A percentile compares a stretch with the other conserved stretches of the same genome.
Evolutionary conservation across 2,329 filamentous ascomycete species (phyloP).

Genomic region (Helminthosporium solani): DNA sequence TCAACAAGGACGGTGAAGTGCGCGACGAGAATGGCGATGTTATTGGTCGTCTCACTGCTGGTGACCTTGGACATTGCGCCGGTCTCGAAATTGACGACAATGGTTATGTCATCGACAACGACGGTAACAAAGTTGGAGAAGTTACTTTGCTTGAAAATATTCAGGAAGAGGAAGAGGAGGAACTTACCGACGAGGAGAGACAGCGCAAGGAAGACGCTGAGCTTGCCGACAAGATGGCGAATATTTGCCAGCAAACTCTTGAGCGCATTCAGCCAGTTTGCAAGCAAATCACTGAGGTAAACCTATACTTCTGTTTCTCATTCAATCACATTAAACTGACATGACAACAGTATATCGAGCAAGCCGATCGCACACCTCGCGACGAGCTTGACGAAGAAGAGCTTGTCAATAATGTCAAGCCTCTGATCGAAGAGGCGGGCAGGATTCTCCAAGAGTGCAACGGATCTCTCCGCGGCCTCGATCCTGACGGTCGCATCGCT

Average conservation of each 20-base stretch:
- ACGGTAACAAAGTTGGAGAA: slow-evolving; percentile 65
- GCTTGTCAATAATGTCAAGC: slow-evolving; percentile 81
- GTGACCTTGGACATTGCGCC: slow-evolving; percentile 54
- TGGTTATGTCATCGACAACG: slow-evolving; percentile 54
- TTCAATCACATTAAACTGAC: slow-evolving; percentile 24
- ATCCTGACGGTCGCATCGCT: slow-evolving; percentile 84
- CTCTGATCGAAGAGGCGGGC: slow-evolving; percentile 82
- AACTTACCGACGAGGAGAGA: slow-evolving; percentile 49
- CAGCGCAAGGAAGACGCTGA: slow-evolving; percentile 65
- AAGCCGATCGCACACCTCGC: slow-evolving; percentile 75
- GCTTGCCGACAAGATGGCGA: slow-evolving; percentile 73
- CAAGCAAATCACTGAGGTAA: slow-evolving; percentile 79
- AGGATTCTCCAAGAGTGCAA: slow-evolving; percentile 84
- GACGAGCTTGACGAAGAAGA: slow-evolving; percentile 89
- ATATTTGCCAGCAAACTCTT: slow-evolving; percentile 73
- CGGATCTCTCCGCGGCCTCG: slow-evolving; percentile 80
- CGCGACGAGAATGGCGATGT: slow-evolving; percentile 54
- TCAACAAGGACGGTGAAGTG: slow-evolving; percentile 57
- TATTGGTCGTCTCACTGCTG: slow-evolving; percentile 52
- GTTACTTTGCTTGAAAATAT: slow-evolving; percentile 64
- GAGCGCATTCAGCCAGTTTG: slow-evolving; percentile 83
- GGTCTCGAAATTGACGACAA: slow-evolving; percentile 56
- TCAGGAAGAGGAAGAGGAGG: slow-evolving; percentile 57
- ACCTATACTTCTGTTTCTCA: slow-evolving; percentile 19
- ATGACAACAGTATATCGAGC: slow-evolving; percentile 66